phyloP scores from a whole-genome alignment of 2,329 filamentous ascomycete genomes.

The Fusarium armeniacum region DNA sequence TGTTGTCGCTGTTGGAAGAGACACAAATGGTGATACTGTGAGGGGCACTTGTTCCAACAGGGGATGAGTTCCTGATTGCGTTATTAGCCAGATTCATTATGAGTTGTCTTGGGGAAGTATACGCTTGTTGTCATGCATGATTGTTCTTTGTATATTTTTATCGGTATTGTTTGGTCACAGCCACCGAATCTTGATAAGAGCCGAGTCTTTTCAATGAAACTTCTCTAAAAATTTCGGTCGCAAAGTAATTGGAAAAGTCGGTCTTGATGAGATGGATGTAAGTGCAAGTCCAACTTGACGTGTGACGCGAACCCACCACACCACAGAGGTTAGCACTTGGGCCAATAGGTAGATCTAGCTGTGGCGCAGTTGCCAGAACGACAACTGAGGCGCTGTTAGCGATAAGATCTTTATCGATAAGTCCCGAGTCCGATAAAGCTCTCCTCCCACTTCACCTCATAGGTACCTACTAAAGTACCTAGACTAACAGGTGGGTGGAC shows the following conservation, averaged over 20 bases:
- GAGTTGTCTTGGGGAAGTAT: conserved; percentile 28
- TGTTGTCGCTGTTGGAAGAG: conserved; percentile 88
- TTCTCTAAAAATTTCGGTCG: not conserved
- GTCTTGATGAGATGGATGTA: conserved; percentile 9
- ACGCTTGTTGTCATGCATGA: conserved; percentile 57
- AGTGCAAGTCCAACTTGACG: not conserved
- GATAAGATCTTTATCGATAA: conserved; percentile 43
- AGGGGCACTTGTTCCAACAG: conserved; percentile 93
- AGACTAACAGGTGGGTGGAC: conserved; percentile 2
- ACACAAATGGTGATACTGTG: conserved; percentile 94
- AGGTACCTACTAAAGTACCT: not conserved
- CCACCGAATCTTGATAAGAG: not conserved
- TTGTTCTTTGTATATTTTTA: not conserved
- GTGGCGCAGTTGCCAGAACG: not conserved
- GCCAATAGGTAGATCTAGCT: not conserved
- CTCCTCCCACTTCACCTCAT: conserved; percentile 35
- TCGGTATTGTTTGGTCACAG: not conserved
- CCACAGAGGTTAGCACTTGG: not conserved
- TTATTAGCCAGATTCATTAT: conserved; percentile 31
- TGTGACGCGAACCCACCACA: not conserved
- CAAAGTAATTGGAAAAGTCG: not conserved
- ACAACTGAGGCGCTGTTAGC: conserved; percentile 1
- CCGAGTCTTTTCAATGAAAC: not conserved
- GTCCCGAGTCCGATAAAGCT: conserved; percentile 35
- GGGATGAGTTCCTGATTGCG: conserved; percentile 78